Conservation (phyloP, 257 asterid genomes). For the Nicotiana noctiflora region DNA sequence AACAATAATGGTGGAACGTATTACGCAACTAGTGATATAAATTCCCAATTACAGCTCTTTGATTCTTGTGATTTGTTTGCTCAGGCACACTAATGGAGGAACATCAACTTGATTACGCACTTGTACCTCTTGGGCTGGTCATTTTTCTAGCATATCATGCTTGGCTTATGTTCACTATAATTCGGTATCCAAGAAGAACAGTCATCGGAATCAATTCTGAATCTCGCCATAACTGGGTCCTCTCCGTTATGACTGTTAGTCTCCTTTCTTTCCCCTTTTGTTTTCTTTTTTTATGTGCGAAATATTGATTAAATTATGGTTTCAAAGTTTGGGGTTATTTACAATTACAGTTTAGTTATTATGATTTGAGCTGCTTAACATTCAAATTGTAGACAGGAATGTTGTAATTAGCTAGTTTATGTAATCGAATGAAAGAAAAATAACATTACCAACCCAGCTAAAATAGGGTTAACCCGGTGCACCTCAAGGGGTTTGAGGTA, state of each 20-base stretch:
- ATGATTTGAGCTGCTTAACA: too few species aligned
- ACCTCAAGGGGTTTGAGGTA: too few species aligned
- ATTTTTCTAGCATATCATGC: slow-evolving; percentile 43
- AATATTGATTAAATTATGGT: background rate
- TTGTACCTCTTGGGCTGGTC: slow-evolving; percentile 70
- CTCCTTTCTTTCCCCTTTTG: background rate
- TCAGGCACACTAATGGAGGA: slow-evolving; percentile 35
- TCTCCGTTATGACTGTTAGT: slow-evolving; percentile 69
- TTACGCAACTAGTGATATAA: background rate
- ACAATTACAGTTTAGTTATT: background rate
- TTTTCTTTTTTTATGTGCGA: background rate
- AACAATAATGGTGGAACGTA: too few species aligned
- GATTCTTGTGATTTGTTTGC: background rate
- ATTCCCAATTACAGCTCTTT: background rate
- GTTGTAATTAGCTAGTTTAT: too few species aligned
- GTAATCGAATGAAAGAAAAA: too few species aligned
- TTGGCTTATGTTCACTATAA: slow-evolving; percentile 60
- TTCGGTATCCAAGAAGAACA: slow-evolving; percentile 42
- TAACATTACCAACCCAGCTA: too few species aligned
- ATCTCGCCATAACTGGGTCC: slow-evolving; percentile 65
- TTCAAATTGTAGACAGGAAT: too few species aligned
- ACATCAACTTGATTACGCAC: slow-evolving; percentile 41
- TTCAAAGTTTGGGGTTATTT: too few species aligned
- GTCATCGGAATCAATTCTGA: slow-evolving; percentile 69
- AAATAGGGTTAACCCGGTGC: too few species aligned